Conservation (phyloP, 345 rosid genomes). For the Corchorus capsularis region DNA sequence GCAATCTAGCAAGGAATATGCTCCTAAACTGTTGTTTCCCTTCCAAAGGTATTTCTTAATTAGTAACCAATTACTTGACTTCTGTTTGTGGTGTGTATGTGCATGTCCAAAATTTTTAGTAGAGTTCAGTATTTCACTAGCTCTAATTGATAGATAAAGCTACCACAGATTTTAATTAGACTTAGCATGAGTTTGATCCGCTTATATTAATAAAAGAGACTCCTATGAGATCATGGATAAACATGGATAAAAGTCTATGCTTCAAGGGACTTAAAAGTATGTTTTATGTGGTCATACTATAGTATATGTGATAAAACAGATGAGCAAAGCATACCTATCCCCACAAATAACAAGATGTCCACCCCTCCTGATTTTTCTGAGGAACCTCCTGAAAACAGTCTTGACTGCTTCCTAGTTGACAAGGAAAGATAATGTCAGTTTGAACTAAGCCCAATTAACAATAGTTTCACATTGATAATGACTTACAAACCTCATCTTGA, state of each 20-base stretch:
- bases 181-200: background rate
- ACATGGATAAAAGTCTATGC: conserved; percentile 3
- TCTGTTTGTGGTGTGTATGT: background rate
- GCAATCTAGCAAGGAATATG: conserved; percentile 24
- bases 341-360: conserved; percentile 39
- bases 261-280: background rate
- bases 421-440: background rate
- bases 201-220: background rate
- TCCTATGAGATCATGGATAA: background rate
- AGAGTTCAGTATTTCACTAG: background rate
- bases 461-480: background rate
- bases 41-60: conserved; percentile 19
- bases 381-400: conserved; percentile 25
- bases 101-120: background rate
- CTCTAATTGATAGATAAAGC: too few species aligned
- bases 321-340: conserved; percentile 26
- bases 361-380: conserved; percentile 28
- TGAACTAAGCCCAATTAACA: background rate
- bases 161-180: background rate
- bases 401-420: conserved; percentile 28
- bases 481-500: conserved; percentile 30
- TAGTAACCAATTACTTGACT: conserved; percentile 4
- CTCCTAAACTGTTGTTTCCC: conserved; percentile 24
- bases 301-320: background rate
- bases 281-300: background rate